phyloP scores from a whole-genome alignment of 23 red algal species.

The Gracilaria gracilis region DNA sequence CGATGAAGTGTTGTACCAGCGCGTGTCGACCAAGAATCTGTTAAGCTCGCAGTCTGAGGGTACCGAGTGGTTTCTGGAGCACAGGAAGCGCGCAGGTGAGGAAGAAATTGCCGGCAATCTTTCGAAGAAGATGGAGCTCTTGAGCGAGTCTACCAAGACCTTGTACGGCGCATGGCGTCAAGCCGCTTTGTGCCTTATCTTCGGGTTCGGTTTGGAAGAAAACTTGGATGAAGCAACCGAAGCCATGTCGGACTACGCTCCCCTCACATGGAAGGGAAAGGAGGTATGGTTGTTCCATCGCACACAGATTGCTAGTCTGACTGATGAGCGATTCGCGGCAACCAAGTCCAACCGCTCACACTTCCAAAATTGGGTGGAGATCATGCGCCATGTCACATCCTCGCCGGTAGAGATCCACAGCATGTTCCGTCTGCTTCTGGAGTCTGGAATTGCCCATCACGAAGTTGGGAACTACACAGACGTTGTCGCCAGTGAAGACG shows the following conservation, averaged over 20 bases:
- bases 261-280: slow-evolving; percentile 33
- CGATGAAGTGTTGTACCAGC: background rate
- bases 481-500: background rate
- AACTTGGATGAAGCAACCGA: background rate
- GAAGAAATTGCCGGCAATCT: slow-evolving; percentile 3
- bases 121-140: background rate
- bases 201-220: slow-evolving; percentile 41
- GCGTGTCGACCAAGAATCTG: background rate
- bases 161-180: slow-evolving; percentile 55
- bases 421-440: slow-evolving; percentile 49
- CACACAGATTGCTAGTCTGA: slow-evolving; percentile 14
- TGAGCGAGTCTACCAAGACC: slow-evolving; percentile 36
- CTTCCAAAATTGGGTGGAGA: slow-evolving; percentile 5
- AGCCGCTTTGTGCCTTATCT: slow-evolving; percentile 53
- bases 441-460: slow-evolving; percentile 51
- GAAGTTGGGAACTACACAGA: background rate
- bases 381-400: slow-evolving; percentile 48
- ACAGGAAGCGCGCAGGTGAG: slow-evolving; percentile 8
- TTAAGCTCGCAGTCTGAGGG: slow-evolving; percentile 13
- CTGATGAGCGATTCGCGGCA: background rate
- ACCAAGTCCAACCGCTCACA: background rate
- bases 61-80: slow-evolving; percentile 26
- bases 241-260: slow-evolving; percentile 20
- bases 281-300: slow-evolving; percentile 35
- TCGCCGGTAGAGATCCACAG: slow-evolving; percentile 56